phyloP scores from a whole-genome alignment of 2,329 filamentous ascomycete species.

The Gaeumannomyces sp. region DNA sequence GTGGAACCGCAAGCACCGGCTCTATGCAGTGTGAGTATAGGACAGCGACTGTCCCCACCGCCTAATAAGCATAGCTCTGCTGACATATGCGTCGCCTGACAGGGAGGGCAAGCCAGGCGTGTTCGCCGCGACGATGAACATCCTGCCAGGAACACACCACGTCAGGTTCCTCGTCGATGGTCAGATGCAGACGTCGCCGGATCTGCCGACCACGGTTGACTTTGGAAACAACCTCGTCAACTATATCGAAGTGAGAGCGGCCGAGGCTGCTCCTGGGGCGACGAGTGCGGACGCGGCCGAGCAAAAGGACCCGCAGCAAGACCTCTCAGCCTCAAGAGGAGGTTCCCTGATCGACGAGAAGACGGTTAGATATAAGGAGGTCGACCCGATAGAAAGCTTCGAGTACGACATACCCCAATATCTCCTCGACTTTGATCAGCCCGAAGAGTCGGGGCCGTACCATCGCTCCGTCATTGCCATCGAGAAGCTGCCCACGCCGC shows the following conservation, averaged over 20 bases:
- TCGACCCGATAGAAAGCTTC: conserved; percentile 54
- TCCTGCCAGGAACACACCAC: conserved; percentile 92
- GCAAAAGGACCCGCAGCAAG: conserved; percentile 22
- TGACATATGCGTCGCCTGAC: conserved; percentile 3
- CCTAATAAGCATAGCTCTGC: conserved; percentile 2
- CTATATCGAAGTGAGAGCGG: conserved; percentile 84
- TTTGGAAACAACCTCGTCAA: conserved; percentile 98
- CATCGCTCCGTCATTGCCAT: conserved; percentile 69
- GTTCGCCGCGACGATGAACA: conserved; percentile 71
- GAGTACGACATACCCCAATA: conserved; percentile 74
- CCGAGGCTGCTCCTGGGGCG: conserved; percentile 49
- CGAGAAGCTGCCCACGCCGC: conserved; percentile 74
- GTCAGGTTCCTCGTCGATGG: conserved; percentile 93
- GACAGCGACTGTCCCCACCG: background rate
- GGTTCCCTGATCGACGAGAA: conserved; percentile 30
- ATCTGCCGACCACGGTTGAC: conserved; percentile 89
- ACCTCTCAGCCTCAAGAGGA: conserved; percentile 22
- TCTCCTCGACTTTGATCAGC: conserved; percentile 77
- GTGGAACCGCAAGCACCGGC: conserved; percentile 89
- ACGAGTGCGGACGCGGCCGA: conserved; percentile 20
- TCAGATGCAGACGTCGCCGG: conserved; percentile 82
- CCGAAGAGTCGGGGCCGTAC: conserved; percentile 71
- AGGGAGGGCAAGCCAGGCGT: conserved; percentile 54
- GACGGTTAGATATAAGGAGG: conserved; percentile 47
- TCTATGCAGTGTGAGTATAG: conserved; percentile 72